Evolutionary conservation across 164 flowering plant species (phyloP), one percentile per base, ranked within the genome.

Genomic region (Macadamia tetraphylla): DNA sequence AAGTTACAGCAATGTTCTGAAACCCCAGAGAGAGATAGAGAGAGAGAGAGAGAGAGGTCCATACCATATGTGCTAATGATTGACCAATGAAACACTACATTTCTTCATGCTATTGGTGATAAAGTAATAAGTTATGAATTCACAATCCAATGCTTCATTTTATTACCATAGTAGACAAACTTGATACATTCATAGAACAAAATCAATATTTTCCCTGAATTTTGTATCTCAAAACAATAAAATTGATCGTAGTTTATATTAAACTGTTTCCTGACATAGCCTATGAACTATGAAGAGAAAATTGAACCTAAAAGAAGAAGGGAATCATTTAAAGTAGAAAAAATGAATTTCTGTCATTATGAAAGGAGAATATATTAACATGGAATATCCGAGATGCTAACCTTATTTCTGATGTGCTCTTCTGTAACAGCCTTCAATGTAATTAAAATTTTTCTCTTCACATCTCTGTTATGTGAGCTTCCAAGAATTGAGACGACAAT

Each of bases 391-490:
- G 12, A 72, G 35, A 9, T 62, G 58, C 77, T 78, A 52, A 89
- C 91, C 91, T 89, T 89, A 69, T 84, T 87, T 75, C 80, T 81
- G 42, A 79, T 63, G 73, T 86, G 84, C 52, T 83, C 88, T 66
- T 84, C 79, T 35, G 85, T 81, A 59, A 76, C 18, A 64, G 67
- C 71, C 75, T 73, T 78, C 48, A 89, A 76, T 29, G 90, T 83
- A 32, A 70, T 63, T 59, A 87, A 62, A 32, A 83, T 70, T 61
- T 67, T 74, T 66, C 66, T 76, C 74, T 79, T 82, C 66, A 84
- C 70, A 58, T 77, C 81, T 71, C 69, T 78, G 77, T 83, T 73
- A 61, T 49, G 78, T 35, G 84, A 73, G 57, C 60, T 80, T 30
- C 77, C 83, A 58, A 89, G 82, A 68, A 85, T 72, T n/a, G 76